Conservation (phyloP, 495 filamentous ascomycete species). For the Tuber brumale region DNA sequence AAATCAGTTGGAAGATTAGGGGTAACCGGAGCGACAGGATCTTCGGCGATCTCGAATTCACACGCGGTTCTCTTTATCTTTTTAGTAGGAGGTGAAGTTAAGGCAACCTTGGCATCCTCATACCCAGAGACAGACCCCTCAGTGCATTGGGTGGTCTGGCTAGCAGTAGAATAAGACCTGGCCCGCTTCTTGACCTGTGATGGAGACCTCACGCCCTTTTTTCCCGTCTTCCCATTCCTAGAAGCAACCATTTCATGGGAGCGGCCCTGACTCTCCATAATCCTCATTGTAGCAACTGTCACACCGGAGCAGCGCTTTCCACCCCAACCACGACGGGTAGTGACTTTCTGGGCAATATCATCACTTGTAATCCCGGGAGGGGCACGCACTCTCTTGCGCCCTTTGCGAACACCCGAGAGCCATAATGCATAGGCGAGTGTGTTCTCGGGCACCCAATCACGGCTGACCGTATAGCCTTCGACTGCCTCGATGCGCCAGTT, state of each 20-base stretch:
- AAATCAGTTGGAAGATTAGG: background rate
- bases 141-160: background rate
- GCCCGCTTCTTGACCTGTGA: background rate
- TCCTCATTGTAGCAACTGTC: conserved; percentile 11
- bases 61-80: background rate
- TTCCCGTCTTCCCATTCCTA: conserved; percentile 18
- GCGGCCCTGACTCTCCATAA: conserved; percentile 13
- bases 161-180: background rate
- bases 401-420: conserved; percentile 14
- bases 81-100: background rate
- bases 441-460: background rate
- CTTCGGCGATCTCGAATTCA: background rate
- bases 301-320: conserved; percentile 17
- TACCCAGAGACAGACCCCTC: background rate
- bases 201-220: conserved; percentile 17
- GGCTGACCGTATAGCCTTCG: background rate
- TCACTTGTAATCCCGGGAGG: conserved; percentile 14
- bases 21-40: background rate
- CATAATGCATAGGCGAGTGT: conserved; percentile 15
- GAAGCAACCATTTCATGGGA: conserved; percentile 25
- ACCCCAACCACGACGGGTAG: conserved; percentile 14
- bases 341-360: conserved; percentile 4
- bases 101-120: background rate
- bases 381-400: conserved; percentile 13
- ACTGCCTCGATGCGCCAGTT: conserved; percentile 10